Base-by-base conservation (phyloP, 2,329 filamentous ascomycete species). In the Tolypocladium guangdongense region DNA sequence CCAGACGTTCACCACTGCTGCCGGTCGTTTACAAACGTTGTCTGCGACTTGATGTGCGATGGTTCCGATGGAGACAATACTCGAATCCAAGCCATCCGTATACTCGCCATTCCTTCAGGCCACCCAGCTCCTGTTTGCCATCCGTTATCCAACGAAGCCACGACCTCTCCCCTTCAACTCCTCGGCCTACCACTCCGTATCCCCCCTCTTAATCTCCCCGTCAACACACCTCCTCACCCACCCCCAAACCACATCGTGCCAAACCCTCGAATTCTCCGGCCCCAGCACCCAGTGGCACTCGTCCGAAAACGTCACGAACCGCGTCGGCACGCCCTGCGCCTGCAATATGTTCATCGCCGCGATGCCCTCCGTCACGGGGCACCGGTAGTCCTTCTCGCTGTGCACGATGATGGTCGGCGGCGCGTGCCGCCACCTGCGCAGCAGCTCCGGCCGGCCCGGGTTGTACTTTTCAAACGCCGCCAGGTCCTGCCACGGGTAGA, bases 311-410 rank as follows among this genome's bases (percentile, higher is more conserved):
- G 78, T 84, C 63, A 91, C 61, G 56, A 90, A 83, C 55, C 82
- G 79, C 57, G 83, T 87, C 37, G 84, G 80, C 3, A 90, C 76
- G 0, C 83, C 83, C 51, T 77, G 74, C 16, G 78, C 76, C 69
- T 90, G 86, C 30, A 91, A 71, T 1, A 85, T 80, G 57, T 89
- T 87, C 67, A 90, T 91, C 0, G 83, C 80, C 0, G 84, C 79
- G 32, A 91, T 68, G 0, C 87, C 87, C 64, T 73, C 69, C 0
- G 69, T 68, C 5, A 71, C 56, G 6, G 68, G 64, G 51, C 62
- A 66, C 7, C 86, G 76, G 60, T 85, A 88, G 64, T 90, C 87
- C 45, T 81, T 73, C 57, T 85, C 82, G 58, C 78, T 84, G 69
- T 90, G 87, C 39, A 90, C 83, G 55, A 90, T 77, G 39, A 90